phyloP scores from a whole-genome alignment of 768 basidiomycete genomes.

The Hygrophorus pudorinus region DNA sequence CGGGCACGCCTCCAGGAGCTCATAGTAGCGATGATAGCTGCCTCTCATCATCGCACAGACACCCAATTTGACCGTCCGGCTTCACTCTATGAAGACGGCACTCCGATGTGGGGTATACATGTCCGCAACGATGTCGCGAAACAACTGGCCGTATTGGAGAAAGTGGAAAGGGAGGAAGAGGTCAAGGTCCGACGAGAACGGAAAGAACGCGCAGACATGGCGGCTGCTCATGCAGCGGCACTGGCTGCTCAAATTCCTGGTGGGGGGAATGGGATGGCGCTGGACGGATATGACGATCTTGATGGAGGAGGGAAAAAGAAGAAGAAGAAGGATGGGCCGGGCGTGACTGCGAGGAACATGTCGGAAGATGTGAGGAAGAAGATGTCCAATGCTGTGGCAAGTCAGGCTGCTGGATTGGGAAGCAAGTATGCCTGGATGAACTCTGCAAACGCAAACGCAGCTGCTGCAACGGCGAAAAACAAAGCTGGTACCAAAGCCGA shows the following conservation, averaged over 20 bases:
- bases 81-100: conserved; percentile 52
- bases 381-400: conserved; percentile 83
- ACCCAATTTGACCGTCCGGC: conserved; percentile 61
- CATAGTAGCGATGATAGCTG: conserved; percentile 56
- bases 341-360: conserved; percentile 82
- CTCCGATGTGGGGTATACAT: conserved; percentile 76
- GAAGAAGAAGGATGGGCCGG: conserved; percentile 76
- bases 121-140: conserved; percentile 75
- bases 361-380: conserved; percentile 87
- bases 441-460: conserved; percentile 37
- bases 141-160: conserved; percentile 67
- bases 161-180: conserved; percentile 79
- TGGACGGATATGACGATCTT: conserved; percentile 21
- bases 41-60: conserved; percentile 59
- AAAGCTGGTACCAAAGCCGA: conserved; percentile 26
- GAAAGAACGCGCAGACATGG: conserved; percentile 65
- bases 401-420: conserved; percentile 77
- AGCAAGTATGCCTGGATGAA: conserved; percentile 89
- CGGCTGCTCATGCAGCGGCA: conserved; percentile 59
- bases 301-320: conserved; percentile 60
- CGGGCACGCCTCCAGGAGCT: conserved; percentile 66
- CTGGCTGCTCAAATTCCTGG: conserved; percentile 48
- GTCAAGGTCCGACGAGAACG: conserved; percentile 62
- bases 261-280: conserved; percentile 14
- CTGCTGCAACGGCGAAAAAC: conserved; percentile 26